Evolutionary conservation across 768 basidiomycete species (phyloP), one percentile per base, ranked within the genome.

Genomic region (Amanita exitialis): DNA sequence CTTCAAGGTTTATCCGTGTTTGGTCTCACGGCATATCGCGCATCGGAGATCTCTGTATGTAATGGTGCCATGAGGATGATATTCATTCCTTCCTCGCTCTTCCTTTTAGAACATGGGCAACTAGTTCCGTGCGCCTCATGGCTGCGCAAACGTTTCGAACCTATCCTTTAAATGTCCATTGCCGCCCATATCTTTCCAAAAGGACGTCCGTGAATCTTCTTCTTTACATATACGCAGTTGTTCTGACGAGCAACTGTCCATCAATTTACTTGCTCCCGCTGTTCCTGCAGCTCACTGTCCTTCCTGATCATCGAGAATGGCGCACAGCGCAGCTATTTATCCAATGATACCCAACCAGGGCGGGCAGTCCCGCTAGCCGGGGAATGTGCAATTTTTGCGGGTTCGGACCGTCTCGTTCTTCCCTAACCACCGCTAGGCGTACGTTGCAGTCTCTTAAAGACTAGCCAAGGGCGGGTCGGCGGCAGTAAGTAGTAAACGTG

Each of bases 1-100:
- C 25, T 25, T 18, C 16, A 12, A 9, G 21, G 20, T 44, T 44
- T 51, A 32, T 34, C 7, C 16, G 9, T 49, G 16, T 49, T 49
- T 38, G 37, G 30, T 32, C 28, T 1, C 16, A n/a, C 49, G 39
- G 30, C 16, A 27, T 25, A 9, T 12, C 15, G 4, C 21, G 38
- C 37, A 50, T 50, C 49, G 38, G 16, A 43, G 49, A 50, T 50
- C 38, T 23, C 18, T 32, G 25, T 42, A 42, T 49, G 48, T 49
- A 49, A 49, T 49, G n/a, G 8, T 20, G 16, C 38, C 36, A 37
- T 38, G 47, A 49, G 47, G 36, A 1, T 20, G 27, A 23, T 34
- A n/a, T 8, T 2, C 28, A 12, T 44, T 10, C 43, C 3, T 20
- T 15, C 9, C 15, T 32, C 21, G 16, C 34, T 20, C 32, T 47